These are phyloP conservation scores for Centaurea solstitialis DNA, from an alignment of 129 eudicot species.

Conservation along the genomic window DNA sequence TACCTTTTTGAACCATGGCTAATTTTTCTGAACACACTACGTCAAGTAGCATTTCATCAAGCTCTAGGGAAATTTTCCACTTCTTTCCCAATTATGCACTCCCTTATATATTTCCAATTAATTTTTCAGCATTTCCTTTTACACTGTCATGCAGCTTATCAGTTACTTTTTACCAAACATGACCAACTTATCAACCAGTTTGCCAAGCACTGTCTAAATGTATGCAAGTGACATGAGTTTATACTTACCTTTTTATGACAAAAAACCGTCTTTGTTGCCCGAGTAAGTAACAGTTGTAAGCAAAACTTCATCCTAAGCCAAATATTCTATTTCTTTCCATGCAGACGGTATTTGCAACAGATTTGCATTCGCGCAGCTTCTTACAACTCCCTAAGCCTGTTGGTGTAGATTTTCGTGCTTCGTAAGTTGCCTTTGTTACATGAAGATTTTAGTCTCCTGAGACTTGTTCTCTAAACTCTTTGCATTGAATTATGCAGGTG, in stretches of 20 bases:
- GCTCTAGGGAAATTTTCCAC: background rate
- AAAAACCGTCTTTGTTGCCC: background rate
- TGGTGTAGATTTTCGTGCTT: constrained; percentile 86
- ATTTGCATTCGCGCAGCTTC: constrained; percentile 75
- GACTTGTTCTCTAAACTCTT: background rate
- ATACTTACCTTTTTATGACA: no score
- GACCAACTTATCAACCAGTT: no score
- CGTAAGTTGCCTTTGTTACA: constrained; percentile 49
- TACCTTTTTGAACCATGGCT: no score
- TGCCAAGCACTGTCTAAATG: background rate
- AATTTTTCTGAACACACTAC: background rate
- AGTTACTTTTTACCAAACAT: no score
- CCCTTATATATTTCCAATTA: background rate
- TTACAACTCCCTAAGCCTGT: constrained; percentile 76
- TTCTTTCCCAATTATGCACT: background rate
- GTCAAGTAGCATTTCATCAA: background rate
- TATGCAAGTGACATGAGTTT: background rate
- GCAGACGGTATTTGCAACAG: constrained; percentile 80
- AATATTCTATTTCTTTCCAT: constrained; percentile 6
- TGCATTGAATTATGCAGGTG: constrained; percentile 44
- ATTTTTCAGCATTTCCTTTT: background rate
- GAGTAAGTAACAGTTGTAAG: no score
- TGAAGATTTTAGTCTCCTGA: background rate
- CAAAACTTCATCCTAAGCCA: background rate
- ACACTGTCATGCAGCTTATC: background rate